phyloP scores from a whole-genome alignment of 2,329 filamentous ascomycete genomes.

The Chrysoporthe deuterocubensis region DNA sequence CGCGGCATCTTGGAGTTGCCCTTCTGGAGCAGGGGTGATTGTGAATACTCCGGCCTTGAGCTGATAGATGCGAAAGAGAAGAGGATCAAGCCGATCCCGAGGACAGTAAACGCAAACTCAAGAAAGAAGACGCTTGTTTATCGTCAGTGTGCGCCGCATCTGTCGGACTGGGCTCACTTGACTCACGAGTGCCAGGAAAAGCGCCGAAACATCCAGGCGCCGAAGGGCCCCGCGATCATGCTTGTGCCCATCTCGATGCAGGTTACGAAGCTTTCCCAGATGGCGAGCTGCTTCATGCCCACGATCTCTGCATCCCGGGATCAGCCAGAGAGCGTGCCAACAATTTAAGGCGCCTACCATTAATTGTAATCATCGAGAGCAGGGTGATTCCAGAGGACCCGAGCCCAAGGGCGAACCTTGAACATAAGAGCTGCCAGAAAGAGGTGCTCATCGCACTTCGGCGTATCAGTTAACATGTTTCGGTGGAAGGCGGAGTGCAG shows the following conservation, averaged over 20 bases:
- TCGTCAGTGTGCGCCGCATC: background rate
- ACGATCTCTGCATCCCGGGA: background rate
- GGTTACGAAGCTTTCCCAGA: background rate
- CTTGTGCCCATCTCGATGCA: background rate
- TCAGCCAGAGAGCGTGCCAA: background rate
- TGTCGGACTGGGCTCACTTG: background rate
- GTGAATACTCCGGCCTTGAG: background rate
- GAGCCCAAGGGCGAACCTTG: background rate
- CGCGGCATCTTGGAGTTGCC: background rate
- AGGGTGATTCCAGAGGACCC: background rate
- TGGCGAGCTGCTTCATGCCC: background rate
- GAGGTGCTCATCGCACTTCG: background rate
- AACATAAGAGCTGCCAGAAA: background rate
- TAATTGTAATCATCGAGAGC: background rate
- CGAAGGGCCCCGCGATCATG: background rate
- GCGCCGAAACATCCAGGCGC: background rate
- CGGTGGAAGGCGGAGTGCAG: background rate
- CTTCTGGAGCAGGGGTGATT: background rate
- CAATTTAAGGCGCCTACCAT: background rate
- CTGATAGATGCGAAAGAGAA: background rate
- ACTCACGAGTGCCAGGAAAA: constrained; percentile 4
- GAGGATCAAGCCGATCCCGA: background rate
- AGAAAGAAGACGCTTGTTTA: background rate
- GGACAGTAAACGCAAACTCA: background rate
- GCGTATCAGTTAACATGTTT: background rate